A percentile compares a stretch with the other conserved stretches of the same genome.
phyloP scores from a whole-genome alignment of 176 grass and related monocot genomes.

The Neostapfia colusana region DNA sequence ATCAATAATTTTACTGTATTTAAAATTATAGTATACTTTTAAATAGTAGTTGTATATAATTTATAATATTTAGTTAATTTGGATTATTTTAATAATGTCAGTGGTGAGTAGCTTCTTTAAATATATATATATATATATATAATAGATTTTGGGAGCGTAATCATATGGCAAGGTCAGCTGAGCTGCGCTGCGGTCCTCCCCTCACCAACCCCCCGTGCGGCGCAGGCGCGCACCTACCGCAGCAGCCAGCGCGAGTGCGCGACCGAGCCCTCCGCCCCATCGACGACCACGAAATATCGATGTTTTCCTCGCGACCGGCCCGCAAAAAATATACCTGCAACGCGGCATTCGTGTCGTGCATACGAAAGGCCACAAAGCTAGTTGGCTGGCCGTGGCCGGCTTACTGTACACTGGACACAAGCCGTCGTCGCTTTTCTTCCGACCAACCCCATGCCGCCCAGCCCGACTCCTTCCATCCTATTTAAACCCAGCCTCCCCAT shows the following conservation, averaged over 20 bases:
- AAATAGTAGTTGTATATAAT: too few species aligned
- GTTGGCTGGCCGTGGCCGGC: background rate
- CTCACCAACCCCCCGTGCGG: slow-evolving; percentile 23
- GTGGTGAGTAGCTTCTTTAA: too few species aligned
- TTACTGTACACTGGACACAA: background rate
- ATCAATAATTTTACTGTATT: too few species aligned
- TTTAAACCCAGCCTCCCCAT: slow-evolving; percentile 45
- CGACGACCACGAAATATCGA: background rate
- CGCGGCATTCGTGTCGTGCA: background rate
- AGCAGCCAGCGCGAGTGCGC: background rate
- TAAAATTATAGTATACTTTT: too few species aligned
- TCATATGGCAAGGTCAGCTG: background rate
- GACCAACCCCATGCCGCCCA: background rate
- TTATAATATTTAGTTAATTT: too few species aligned
- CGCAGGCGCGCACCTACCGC: slow-evolving; percentile 27
- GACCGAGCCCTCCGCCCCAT: background rate
- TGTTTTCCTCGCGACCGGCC: background rate
- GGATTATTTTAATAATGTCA: too few species aligned
- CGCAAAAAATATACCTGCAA: background rate
- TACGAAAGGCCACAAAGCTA: background rate
- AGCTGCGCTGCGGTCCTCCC: background rate
- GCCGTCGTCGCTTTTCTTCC: background rate
- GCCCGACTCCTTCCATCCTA: slow-evolving; percentile 6
- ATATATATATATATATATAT: too few species aligned
- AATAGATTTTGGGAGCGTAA: background rate